Base-by-base conservation (phyloP, 2,329 filamentous ascomycete genomes). In the Fusarium solani-melongenae region DNA sequence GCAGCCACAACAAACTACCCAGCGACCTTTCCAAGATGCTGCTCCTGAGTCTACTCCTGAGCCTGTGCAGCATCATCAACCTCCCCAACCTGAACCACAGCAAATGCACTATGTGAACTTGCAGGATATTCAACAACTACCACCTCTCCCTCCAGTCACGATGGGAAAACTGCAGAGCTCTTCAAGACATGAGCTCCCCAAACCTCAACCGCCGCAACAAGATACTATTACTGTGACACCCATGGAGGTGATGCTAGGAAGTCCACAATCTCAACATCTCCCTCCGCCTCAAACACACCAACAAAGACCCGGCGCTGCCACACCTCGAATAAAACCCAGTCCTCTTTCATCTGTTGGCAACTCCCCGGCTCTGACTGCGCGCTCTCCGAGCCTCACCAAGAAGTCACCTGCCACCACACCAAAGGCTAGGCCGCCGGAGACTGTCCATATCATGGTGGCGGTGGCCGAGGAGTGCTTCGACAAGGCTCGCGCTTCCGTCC, bases 401-500 rank as follows among this genome's bases (percentile, higher is more conserved):
- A 82, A 79, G 59, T 86, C 84, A 2, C 84, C 86, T 2, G 83
- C 84, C 8, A 77, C 83, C 5, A 81, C 83, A 0, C 79, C 82
- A 6, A 84, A 84, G 70, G 78, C 82, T 9, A 79, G 83, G 5
- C 84, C 86, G 10, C 79, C 86, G 10, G 88, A 90, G 64, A 87
- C 86, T 1, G 84, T 89, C 4, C 84, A 91, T 3, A 83, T 95
- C 10, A 85, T 95, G 66, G 85, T 94, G 9, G 89, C 88, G n/a
- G 86, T 94, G 15, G 92, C 93, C 3, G 93, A 96, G 76, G 93
- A 96, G 73, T 94, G 93, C 76, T 90, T 95, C 61, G 84, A 84
- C 29, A 91, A 90, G 62, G 93, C 93, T 17, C 89, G 92, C 68
- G 82, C 83, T 20, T 84, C 86, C 3, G 85, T 88, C 61, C 85